Base-by-base conservation (phyloP, 2,329 filamentous ascomycete species). In the Penicillium sclerotigenum region DNA sequence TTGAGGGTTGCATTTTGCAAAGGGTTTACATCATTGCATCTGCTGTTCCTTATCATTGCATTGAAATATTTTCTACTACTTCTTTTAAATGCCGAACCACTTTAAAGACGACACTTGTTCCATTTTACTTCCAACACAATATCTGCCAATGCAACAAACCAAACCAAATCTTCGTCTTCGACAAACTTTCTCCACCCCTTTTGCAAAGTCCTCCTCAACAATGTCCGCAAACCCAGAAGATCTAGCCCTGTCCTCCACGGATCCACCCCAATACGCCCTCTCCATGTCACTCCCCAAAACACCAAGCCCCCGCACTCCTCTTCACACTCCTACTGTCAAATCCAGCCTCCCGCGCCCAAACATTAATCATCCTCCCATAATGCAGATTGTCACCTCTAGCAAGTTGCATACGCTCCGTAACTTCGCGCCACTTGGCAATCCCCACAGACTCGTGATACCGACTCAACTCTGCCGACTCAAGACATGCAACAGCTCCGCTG, bases 401-500 rank as follows among this genome's bases (percentile, higher is more conserved):
- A 13, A 50, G 53, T 8, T 58, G 67, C 59, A 66, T 65, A 5
- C 31, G 24, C 24, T 54, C 51, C 20, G 58, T 66, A 6, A 72
- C 6, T 0, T 66, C 60, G 3, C 62, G 36, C 66, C 66, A 75
- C 4, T 54, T 43, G 0, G 48, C 46, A 11, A 75, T 58, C 0
- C 66, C 71, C 13, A 59, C 49, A 3, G 64, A 63, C 6, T 64
- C 61, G 0, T 74, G 74, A 55, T 70, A 75, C 68, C 71, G 72
- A 11, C 56, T 64, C 41, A 72, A 52, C 2, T 59, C 48, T 4
- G 69, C 72, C 2, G 71, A 70, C 51, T 82, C 80, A 0, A 79
- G 70, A 2, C 70, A 67, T 0, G 81, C 82, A 20, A 87, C 68
- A 5, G 85, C 71, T 2, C 83, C 83, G 8, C 79, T 77, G 0